Evolutionary conservation across 306 rosid species (phyloP), one percentile per base, ranked within the genome.

Genomic region (Ceratonia siliqua): DNA sequence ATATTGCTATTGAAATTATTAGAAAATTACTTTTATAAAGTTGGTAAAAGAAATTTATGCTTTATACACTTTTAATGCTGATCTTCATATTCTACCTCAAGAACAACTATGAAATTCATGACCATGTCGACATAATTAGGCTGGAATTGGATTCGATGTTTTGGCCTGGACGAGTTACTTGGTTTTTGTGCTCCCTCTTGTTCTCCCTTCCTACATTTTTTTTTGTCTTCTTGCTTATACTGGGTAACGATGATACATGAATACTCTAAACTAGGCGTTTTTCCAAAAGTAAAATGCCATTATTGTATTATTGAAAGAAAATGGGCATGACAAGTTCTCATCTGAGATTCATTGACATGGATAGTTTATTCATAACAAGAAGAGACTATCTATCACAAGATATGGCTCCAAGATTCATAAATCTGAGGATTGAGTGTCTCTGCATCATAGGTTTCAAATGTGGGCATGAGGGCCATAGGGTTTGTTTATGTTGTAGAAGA

Each of bases 91-190:
- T 7, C 20, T 33, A 5, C 77, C 8, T 56, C 67, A 41, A 42
- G 41, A 56, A 41, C 8, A 55, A 8, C 53, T 12, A 54, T 71
- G 41, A 41, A 41, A 27, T 9, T 13, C 41, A 8, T 41, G 56
- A 72, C 53, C 75, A n/a, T 38, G 10, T 39, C 18, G 7, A 38
- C 41, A 0, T 2, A 38, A 52, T 71, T 41, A 71, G 76, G 54
- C 12, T 55, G 65, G 41, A 70, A 14, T 38, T 70, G 50, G 53
- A 42, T 53, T 53, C 38, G 55, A 41, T 71, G 12, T 36, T 55
- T 43, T 58, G 58, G 45, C 42, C 42, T 72, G 56, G 21, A 17
- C 57, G 27, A 41, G 77, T 72, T 56, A 72, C 57, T 46, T 57
- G 43, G 56, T 17, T n/a, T 42, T 24, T 1, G 42, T 71, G 57